These are phyloP conservation scores for Arachis hypogaea DNA, from an alignment of 306 rosid species.

Conservation along the genomic window DNA sequence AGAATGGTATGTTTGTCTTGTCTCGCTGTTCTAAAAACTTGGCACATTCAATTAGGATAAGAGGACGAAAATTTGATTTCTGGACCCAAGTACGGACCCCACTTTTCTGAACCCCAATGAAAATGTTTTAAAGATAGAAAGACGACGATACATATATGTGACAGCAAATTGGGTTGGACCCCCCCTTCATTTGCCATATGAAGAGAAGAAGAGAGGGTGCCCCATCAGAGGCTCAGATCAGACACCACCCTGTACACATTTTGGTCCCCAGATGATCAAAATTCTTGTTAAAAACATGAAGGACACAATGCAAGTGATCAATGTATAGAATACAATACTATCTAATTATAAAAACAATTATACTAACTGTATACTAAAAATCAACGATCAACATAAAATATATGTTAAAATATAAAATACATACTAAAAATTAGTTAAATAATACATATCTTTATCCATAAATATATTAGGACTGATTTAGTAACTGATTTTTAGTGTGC, in stretches of 20 bases:
- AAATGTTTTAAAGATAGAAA: background rate
- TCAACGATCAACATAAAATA: no score
- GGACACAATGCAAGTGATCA: background rate
- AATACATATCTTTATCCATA: no score
- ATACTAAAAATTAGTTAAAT: no score
- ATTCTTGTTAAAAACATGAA: background rate
- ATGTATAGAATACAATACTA: background rate
- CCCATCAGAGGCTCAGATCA: background rate
- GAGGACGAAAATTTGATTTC: conserved; percentile 36
- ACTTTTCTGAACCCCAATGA: conserved; percentile 1
- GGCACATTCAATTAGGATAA: conserved; percentile 43
- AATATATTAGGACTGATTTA: no score
- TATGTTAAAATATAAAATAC: no score
- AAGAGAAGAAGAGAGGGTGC: background rate
- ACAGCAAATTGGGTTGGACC: conserved; percentile 28
- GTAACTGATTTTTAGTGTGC: no score
- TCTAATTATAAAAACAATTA: background rate
- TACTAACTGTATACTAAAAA: background rate
- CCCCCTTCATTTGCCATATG: background rate
- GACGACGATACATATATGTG: background rate
- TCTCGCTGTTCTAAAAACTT: conserved; percentile 37
- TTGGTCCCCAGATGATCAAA: conserved; percentile 21
- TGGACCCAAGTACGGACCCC: conserved; percentile 21
- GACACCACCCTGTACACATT: no score
- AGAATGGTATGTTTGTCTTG: conserved; percentile 65